Base-by-base conservation (phyloP, 1,139 yeast species). In the Candida frijolesensis region DNA sequence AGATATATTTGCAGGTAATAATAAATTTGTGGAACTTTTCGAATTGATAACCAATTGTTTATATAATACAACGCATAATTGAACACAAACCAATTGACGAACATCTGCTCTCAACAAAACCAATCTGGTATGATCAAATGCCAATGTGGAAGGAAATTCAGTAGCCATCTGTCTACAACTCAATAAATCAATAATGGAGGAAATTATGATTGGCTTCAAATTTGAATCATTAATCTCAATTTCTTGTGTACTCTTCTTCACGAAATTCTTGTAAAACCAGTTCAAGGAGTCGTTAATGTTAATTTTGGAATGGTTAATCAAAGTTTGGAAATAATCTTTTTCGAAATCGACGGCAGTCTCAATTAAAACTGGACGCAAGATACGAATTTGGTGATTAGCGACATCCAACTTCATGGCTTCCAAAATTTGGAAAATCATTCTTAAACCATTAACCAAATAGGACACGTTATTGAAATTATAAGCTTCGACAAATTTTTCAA, bases 351-450 rank as follows among this genome's bases (percentile, higher is more conserved):
- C 87, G 1, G 97, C 96, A 30, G 96, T 88, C 60, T 90, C 94
- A 54, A 91, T 83, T 46, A 92, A 75, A 12, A 89, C 87, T 1
- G 96, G 96, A 60, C 97, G 80, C 51, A 91, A 74, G 27, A 90
- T 83, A 59, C 96, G 79, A 51, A 92, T 89, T 68, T 91, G 97
- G 66, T 92, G 97, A 68, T 92, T 92, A 16, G 97, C 97, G 50
- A 91, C 96, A 63, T 92, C 97, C 58, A 92, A 76, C 67, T 92
- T 92, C 96, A 92, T 91, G n/a, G 96, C 95, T 66, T 91, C 97
- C 58, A 92, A 74, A 53, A 92, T 88, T 56, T 89, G 88, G 66
- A 92, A 90, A 16, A 89, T 80, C 71, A 85, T 80, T 53, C 94
- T 79, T 50, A 92, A 72, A 2, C 96, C 97, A 47, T 85, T 89